These are phyloP conservation scores for Pseudomonodictys pantanalensis DNA, from an alignment of 495 filamentous ascomycete genomes.

Conservation along the genomic window DNA sequence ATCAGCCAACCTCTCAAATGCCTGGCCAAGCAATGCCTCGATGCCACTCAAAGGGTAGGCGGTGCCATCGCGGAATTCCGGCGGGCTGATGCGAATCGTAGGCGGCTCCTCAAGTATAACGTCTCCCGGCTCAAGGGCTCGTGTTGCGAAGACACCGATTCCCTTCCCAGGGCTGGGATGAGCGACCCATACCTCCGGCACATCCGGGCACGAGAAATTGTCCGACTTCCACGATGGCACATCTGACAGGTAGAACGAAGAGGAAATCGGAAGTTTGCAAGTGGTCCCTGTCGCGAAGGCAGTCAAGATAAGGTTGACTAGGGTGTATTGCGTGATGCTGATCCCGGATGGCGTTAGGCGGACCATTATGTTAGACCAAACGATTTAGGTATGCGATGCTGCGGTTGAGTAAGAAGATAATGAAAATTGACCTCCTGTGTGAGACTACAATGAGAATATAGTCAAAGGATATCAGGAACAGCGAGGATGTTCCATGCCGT, in stretches of 20 bases:
- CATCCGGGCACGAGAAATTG: constrained; percentile 8
- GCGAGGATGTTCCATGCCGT: not conserved
- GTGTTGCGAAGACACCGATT: constrained; percentile 27
- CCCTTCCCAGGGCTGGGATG: constrained; percentile 22
- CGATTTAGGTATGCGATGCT: no score
- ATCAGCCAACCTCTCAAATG: constrained; percentile 10
- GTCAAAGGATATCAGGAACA: no score
- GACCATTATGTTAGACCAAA: no score
- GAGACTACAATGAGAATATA: no score
- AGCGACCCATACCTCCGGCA: constrained; percentile 2
- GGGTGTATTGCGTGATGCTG: not conserved
- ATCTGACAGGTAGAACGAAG: not conserved
- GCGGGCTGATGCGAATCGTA: constrained; percentile 5
- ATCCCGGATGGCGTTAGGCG: not conserved
- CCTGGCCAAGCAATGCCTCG: not conserved
- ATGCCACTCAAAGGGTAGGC: constrained; percentile 7
- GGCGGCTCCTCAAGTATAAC: constrained; percentile 22
- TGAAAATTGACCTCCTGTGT: no score
- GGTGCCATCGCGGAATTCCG: constrained; percentile 2
- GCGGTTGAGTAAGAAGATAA: no score
- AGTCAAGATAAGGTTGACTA: not conserved
- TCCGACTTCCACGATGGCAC: constrained; percentile 14
- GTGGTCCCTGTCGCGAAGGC: not conserved
- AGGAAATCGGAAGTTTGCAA: not conserved
- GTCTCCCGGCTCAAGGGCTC: constrained; percentile 10